Evolutionary conservation across 805 yeast genomes (phyloP), one percentile per base, ranked within the genome.

Genomic region (Candida lessepsii): DNA sequence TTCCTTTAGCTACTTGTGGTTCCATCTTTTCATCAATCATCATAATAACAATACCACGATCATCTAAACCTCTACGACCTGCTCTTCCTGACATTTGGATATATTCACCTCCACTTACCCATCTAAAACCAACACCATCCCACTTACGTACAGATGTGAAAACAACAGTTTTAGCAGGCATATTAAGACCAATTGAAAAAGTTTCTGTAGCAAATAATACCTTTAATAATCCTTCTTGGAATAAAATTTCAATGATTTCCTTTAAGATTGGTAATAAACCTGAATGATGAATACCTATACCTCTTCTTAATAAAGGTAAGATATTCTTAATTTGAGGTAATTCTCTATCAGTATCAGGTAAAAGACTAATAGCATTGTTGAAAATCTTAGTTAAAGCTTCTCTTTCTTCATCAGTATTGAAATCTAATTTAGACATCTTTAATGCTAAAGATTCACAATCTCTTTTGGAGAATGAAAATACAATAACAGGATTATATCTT

Each of bases 11-110:
- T 30, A 93, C 96, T 54, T 90, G 95, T 3, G 99, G 99, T 61
- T 93, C 99, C 99, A 93, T 93, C 57, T 93, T 93, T 60, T 93
- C 98, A 60, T 93, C 98, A 61, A 93, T 89, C 99, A 93, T 93
- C 93, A 93, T 86, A 51, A 93, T 93, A 36, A 93, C 99, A 63
- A 93, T 89, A 68, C 99, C 99, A 62, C 99, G 84, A 61, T 93
- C 99, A 75, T 93, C 99, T 53, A 93, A 76, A 58, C 99, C 99
- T 76, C 99, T 86, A 74, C 99, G 90, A 53, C 99, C 99, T 15
- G 99, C 99, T 65, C 99, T 81, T 8, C 99, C 99, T 32, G 96
- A 87, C 99, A 93, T 93, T 69, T 93, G 99, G 58, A 93, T 93
- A 65, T 93, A 93, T 67, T 93, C 99, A 71, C 99, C 99, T 44